Evolutionary conservation across 106 monocot genomes (phyloP).

Genomic region (Narthecium ossifragum): DNA sequence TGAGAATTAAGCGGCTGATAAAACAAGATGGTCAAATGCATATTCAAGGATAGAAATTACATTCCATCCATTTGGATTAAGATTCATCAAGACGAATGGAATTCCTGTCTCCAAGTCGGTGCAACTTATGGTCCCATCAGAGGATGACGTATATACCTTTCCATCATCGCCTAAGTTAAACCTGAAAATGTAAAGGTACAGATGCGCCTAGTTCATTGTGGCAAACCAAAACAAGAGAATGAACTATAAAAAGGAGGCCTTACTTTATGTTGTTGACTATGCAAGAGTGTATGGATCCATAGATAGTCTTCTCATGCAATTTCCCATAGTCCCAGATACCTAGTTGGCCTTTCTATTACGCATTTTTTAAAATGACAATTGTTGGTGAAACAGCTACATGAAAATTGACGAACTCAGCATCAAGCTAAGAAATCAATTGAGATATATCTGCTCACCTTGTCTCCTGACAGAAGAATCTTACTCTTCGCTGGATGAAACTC

Average conservation of each 20-base stretch:
- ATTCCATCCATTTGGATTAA: slow-evolving; percentile 92
- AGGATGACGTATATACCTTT: slow-evolving; percentile 70
- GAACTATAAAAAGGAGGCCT: slow-evolving; percentile 13
- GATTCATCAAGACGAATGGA: slow-evolving; percentile 48
- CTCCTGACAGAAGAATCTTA: slow-evolving; percentile 75
- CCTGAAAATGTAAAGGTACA: no score
- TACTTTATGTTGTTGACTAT: slow-evolving; percentile 94
- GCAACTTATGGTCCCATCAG: slow-evolving; percentile 78
- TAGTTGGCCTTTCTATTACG: slow-evolving; percentile 79
- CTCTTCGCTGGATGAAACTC: slow-evolving; percentile 82
- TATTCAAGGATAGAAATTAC: slow-evolving; percentile 32
- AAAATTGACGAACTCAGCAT: no score
- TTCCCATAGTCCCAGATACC: slow-evolving; percentile 86
- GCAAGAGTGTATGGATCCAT: slow-evolving; percentile 73
- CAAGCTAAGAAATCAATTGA: no score
- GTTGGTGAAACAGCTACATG: no score
- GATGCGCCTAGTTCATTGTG: no score
- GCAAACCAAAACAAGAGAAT: no score
- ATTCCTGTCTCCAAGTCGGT: slow-evolving; percentile 85
- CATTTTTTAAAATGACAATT: slow-evolving; percentile 1
- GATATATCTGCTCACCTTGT: no score
- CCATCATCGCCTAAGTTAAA: slow-evolving; percentile 58
- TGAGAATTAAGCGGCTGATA: no score
- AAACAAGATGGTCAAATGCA: background rate
- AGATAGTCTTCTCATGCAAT: slow-evolving; percentile 76